phyloP scores from a whole-genome alignment of 371 early-diverging fungal species.

The Blastocladiella emersonii region DNA sequence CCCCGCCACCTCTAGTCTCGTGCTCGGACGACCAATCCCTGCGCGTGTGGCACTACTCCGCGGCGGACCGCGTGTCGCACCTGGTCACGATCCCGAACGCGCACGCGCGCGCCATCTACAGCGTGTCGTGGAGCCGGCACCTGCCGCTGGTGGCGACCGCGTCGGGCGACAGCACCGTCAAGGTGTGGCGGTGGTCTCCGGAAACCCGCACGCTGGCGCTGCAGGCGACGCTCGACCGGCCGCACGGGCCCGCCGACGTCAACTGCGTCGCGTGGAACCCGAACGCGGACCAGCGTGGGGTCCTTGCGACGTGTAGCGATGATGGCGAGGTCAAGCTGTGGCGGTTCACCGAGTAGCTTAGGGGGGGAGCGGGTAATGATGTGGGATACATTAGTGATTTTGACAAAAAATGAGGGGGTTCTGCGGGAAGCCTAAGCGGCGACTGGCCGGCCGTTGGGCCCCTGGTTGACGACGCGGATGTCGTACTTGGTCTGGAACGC shows the following conservation, averaged over 20 bases:
- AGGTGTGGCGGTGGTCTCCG: slow-evolving; percentile 7
- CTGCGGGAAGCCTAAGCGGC: too few species aligned
- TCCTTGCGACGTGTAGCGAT: slow-evolving; percentile 76
- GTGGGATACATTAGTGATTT: too few species aligned
- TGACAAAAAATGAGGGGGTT: too few species aligned
- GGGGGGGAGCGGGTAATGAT: too few species aligned
- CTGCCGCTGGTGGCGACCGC: slow-evolving; percentile 58
- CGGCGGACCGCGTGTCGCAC: not conserved
- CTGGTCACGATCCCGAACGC: slow-evolving; percentile 41
- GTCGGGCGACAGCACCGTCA: slow-evolving; percentile 68
- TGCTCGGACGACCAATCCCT: slow-evolving; percentile 79
- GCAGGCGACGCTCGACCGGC: not conserved
- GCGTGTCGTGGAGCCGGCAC: slow-evolving; percentile 77
- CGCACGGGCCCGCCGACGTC: slow-evolving; percentile 67
- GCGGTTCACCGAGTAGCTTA: too few species aligned
- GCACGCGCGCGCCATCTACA: slow-evolving; percentile 73
- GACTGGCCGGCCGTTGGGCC: too few species aligned
- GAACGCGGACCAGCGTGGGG: slow-evolving; percentile 33
- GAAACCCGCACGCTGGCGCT: too few species aligned
- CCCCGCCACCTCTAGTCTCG: slow-evolving; percentile 52
- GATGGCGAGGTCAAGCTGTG: slow-evolving; percentile 73
- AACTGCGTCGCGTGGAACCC: slow-evolving; percentile 83
- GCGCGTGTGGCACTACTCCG: slow-evolving; percentile 27
- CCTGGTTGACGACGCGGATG: slow-evolving; percentile 35
- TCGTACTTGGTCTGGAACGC: slow-evolving; percentile 71